Evolutionary conservation across 1,284 basidiomycete species (phyloP), one percentile per base, ranked within the genome.

Genomic region (Ceratobasidium sp.): DNA sequence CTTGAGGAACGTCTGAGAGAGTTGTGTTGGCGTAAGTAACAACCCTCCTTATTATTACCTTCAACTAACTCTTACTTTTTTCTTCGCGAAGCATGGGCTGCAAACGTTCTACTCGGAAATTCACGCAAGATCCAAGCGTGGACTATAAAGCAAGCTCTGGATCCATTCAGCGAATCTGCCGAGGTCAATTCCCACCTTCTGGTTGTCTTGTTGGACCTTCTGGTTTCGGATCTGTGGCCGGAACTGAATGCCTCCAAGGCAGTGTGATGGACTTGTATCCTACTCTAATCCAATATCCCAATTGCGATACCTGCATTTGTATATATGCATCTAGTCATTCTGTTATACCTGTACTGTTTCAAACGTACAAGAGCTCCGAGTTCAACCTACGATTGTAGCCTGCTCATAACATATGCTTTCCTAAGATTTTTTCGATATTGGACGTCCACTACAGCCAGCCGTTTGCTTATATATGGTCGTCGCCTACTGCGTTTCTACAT

Each of bases 1-100:
- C 79, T 92, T 16, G 79, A 87, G 30, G 79, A 81, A 32, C 83
- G 87, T 77, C 79, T 89, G 57, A 79, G 80, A 0, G 83, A 81
- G 64, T 79, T 83, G 38, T 79, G 87, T 14, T 84, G 86, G 2
- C 80, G 88, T 88, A 77, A 73, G 84, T 80, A 54, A 44, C 43
- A 23, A 13, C 14, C 1, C n/a, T 47, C 8, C 49, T 21, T 21
- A 26, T n/a, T 69, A 46, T 18, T 32, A 38, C 35, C 8, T 32
- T 30, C 23, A 23, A 23, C 14, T 52, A 23, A 52, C 23, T 23
- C 8, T 52, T 9, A 18, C 8, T 52, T 13, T 23, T 11, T 35
- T 7, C 16, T 49, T 30, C 21, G 21, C 1, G 28, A 18, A 69
- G 66, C 54, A 8, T 58, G 43, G 41, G 18, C 58, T 44, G 52